These are phyloP conservation scores for Sclerotinia glacialis DNA, from an alignment of 2,329 filamentous ascomycete species.

Conservation along the genomic window DNA sequence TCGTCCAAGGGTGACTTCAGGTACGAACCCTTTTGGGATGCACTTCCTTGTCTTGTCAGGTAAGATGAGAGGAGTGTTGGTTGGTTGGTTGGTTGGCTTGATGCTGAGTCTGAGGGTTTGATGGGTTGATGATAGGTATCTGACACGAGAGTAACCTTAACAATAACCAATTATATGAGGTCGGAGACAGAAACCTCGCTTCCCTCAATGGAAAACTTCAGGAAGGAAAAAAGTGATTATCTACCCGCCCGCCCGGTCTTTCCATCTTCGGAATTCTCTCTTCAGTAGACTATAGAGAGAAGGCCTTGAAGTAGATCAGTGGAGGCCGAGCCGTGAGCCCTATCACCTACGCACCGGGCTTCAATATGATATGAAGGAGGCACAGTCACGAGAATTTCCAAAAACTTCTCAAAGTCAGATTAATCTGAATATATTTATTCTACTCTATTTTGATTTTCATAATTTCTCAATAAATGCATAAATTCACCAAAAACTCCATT, in stretches of 20 bases:
- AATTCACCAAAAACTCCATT: neutral
- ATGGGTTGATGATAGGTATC: neutral
- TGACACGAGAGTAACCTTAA: neutral
- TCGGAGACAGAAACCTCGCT: neutral
- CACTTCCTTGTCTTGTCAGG: neutral
- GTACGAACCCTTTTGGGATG: neutral
- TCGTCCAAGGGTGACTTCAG: neutral
- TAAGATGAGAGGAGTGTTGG: neutral
- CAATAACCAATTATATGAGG: neutral
- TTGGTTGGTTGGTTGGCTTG: neutral
- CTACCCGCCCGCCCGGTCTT: conserved; percentile 4
- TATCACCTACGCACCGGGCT: neutral
- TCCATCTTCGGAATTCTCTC: neutral
- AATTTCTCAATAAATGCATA: neutral
- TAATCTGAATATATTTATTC: neutral
- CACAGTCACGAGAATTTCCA: neutral
- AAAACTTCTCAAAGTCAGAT: neutral
- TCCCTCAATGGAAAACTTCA: conserved; percentile 2
- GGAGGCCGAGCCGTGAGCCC: neutral
- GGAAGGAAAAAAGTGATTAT: neutral
- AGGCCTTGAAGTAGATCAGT: neutral
- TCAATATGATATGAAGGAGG: neutral
- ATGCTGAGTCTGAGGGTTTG: neutral
- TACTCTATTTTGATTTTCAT: neutral
- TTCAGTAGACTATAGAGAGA: too few relatives aligned